Evolutionary conservation across 306 rosid species (phyloP).

Genomic region (Benincasa hispida): DNA sequence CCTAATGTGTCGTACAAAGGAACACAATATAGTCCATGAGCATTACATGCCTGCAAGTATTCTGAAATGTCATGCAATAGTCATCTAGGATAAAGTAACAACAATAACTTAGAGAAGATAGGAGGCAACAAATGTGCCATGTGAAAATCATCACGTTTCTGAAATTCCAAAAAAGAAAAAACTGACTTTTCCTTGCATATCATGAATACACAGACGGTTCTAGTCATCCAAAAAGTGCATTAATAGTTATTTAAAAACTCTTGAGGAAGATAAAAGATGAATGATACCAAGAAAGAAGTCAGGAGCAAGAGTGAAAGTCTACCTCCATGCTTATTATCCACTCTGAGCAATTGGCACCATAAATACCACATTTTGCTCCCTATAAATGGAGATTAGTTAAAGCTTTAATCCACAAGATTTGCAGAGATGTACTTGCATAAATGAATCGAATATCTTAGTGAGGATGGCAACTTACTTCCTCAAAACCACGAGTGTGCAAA

Average conservation of each 20-base stretch:
- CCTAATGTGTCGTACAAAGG: constrained; percentile 94
- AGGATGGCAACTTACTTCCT: constrained; percentile 32
- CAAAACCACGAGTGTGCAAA: constrained; percentile 54
- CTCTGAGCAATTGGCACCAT: constrained; percentile 67
- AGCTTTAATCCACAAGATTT: neutral
- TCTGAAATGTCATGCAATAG: neutral
- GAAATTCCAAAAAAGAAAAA: neutral
- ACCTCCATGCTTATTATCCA: constrained; percentile 99
- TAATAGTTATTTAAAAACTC: neutral
- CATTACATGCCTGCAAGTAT: constrained; percentile 83
- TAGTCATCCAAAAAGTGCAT: neutral
- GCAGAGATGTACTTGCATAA: neutral
- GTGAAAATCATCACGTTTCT: neutral
- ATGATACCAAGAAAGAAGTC: neutral
- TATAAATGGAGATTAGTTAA: constrained; percentile 14
- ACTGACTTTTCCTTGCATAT: neutral
- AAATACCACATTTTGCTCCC: constrained; percentile 90
- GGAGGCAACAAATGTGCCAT: neutral
- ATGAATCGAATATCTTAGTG: neutral
- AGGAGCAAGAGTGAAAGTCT: neutral
- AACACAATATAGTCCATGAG: constrained; percentile 89
- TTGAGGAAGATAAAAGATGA: neutral
- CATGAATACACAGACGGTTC: neutral
- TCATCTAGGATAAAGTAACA: neutral
- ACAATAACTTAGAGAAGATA: neutral